These are phyloP conservation scores for Chytriomyces sp. DNA, from an alignment of 192 early-diverging fungal species.

Conservation along the genomic window DNA sequence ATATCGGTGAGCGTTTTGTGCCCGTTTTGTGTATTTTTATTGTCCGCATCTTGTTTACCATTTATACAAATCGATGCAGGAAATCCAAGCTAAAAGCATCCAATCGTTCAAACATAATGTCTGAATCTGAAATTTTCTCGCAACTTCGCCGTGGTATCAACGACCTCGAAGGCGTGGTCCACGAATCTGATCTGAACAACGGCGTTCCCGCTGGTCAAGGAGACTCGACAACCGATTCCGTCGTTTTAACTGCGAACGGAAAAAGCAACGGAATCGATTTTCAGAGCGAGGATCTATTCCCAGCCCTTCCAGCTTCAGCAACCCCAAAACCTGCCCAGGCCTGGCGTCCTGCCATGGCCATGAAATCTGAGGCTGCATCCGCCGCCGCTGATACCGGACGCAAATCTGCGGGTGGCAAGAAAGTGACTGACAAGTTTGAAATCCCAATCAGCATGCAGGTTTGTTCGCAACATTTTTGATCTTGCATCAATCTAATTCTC, in stretches of 20 bases:
- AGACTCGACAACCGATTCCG: constrained; percentile 2
- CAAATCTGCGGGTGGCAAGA: constrained; percentile 23
- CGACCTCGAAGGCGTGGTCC: constrained; percentile 19
- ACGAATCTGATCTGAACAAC: neutral
- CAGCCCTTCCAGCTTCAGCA: constrained; percentile 68
- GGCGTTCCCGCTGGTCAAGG: neutral
- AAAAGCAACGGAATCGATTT: constrained; percentile 51
- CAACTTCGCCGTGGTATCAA: constrained; percentile 32
- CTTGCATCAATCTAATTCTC: neutral
- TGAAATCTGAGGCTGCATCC: constrained; percentile 10
- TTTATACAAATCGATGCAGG: neutral
- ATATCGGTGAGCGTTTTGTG: too few species aligned
- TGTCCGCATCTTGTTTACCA: too few species aligned
- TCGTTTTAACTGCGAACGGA: neutral
- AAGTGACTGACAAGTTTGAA: constrained; percentile 53
- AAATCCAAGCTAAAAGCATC: neutral
- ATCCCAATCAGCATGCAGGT: constrained; percentile 56
- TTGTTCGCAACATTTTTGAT: neutral
- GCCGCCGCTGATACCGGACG: constrained; percentile 2
- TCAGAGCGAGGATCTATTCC: constrained; percentile 73
- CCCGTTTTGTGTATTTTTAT: too few species aligned
- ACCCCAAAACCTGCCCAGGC: constrained; percentile 29
- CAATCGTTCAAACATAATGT: neutral
- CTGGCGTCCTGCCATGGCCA: constrained; percentile 31
- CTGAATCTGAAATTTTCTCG: constrained; percentile 30